These are phyloP conservation scores for Lentinus brumalis DNA, from an alignment of 768 basidiomycete species.

Conservation along the genomic window DNA sequence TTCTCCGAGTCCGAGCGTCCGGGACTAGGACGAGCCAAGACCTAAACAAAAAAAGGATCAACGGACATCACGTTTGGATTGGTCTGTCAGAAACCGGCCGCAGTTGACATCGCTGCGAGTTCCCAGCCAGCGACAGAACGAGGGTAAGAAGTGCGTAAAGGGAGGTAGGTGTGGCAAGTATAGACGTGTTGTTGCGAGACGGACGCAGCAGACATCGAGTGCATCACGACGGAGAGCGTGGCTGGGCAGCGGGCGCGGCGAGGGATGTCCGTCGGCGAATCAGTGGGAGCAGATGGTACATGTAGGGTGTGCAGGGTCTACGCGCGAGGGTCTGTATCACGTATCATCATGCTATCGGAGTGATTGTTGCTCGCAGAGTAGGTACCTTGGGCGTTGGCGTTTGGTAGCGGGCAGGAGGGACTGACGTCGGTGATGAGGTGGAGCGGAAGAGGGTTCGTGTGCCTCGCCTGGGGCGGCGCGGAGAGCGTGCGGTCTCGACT, in stretches of 20 bases:
- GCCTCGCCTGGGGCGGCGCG: not conserved
- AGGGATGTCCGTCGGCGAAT: not conserved
- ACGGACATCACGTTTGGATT: too few relatives aligned
- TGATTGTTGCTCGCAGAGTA: not conserved
- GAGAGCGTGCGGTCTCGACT: not conserved
- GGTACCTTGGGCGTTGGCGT: not conserved
- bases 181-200: too few relatives aligned
- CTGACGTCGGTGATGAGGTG: not conserved
- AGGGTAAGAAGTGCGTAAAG: too few relatives aligned
- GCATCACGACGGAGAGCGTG: too few relatives aligned
- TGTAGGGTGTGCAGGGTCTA: not conserved
- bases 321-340: not conserved
- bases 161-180: too few relatives aligned
- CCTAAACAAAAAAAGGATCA: too few relatives aligned
- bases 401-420: conserved; percentile 3
- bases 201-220: too few relatives aligned
- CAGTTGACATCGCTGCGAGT: too few relatives aligned
- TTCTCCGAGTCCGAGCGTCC: too few relatives aligned
- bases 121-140: too few relatives aligned
- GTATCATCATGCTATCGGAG: not conserved
- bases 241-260: not conserved
- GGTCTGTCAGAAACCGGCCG: too few relatives aligned
- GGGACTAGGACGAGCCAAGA: too few relatives aligned
- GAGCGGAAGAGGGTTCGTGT: not conserved
- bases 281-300: not conserved